Percentiles rank a stretch among this genome's conserved stretches.
phyloP scores from a whole-genome alignment of 108 stramenopile species.

The Nitzschia palea region DNA sequence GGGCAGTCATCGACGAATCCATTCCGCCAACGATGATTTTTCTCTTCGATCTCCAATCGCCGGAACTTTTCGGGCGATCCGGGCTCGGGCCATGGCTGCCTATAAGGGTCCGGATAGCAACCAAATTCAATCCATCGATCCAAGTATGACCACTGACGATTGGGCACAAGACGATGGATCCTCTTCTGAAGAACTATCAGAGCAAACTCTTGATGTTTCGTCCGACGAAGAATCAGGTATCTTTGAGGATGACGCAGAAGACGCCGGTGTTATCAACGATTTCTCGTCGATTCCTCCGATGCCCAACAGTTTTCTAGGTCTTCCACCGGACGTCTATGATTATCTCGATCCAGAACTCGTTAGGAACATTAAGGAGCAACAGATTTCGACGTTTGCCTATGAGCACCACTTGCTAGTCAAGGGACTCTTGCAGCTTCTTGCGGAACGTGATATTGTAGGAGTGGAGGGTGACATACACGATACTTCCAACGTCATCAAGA shows the following conservation, averaged over 20 bases:
- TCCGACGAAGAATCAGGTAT: conserved; percentile 8
- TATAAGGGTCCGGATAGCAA: neutral
- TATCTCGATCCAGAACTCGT: conserved; percentile 35
- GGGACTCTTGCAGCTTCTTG: conserved; percentile 60
- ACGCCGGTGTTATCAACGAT: conserved; percentile 12
- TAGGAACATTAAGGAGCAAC: conserved; percentile 17
- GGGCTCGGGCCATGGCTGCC: conserved; percentile 1
- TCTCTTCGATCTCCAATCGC: neutral
- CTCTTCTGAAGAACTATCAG: conserved; percentile 1
- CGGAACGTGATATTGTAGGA: conserved; percentile 60
- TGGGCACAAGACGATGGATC: conserved; percentile 17
- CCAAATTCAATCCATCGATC: neutral
- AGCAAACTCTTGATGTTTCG: neutral
- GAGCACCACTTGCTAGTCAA: conserved; percentile 73
- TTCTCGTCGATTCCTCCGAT: conserved; percentile 13
- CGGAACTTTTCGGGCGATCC: conserved; percentile 6
- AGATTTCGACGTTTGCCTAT: conserved; percentile 41
- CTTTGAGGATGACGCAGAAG: conserved; percentile 14
- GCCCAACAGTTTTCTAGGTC: conserved; percentile 35
- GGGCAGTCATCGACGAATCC: conserved; percentile 1
- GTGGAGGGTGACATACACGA: conserved; percentile 50
- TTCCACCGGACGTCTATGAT: conserved; percentile 33
- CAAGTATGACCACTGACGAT: neutral
- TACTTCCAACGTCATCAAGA: conserved; percentile 54
- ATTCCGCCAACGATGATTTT: neutral